Evolutionary conservation across 805 yeast species (phyloP).

Genomic region (Schizosaccharomyces japonicus): DNA sequence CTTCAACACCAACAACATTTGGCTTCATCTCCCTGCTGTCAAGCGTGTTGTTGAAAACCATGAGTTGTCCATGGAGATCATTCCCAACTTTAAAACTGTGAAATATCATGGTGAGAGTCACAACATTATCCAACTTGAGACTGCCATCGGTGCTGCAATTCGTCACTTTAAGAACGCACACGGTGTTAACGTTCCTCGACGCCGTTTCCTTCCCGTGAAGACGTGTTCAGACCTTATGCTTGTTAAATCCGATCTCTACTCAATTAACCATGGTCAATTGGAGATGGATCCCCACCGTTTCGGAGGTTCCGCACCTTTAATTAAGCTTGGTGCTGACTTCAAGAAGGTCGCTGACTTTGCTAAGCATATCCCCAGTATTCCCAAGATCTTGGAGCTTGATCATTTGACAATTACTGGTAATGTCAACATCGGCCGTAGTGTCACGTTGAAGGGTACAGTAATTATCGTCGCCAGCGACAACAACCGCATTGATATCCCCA

Average conservation of each 20-base stretch:
- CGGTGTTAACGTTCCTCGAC: constrained; percentile 95
- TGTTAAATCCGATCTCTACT: constrained; percentile 86
- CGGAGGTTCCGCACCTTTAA: constrained; percentile 77
- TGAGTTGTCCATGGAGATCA: constrained; percentile 71
- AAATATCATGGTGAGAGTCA: constrained; percentile 11
- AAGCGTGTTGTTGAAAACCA: constrained; percentile 72
- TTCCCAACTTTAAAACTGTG: constrained; percentile 78
- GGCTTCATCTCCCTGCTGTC: constrained; percentile 88
- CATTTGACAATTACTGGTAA: constrained; percentile 95
- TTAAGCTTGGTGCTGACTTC: constrained; percentile 88
- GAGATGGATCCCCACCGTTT: constrained; percentile 64
- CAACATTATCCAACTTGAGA: constrained; percentile 87
- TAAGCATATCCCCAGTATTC: constrained; percentile 79
- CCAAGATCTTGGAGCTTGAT: constrained; percentile 84
- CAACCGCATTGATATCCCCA: constrained; percentile 88
- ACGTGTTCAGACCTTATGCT: constrained; percentile 84
- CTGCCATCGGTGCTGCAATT: constrained; percentile 98
- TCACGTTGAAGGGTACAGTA: constrained; percentile 86
- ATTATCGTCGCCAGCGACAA: constrained; percentile 95
- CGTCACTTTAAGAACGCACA: constrained; percentile 86
- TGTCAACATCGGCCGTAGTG: constrained; percentile 71
- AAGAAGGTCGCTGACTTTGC: constrained; percentile 86
- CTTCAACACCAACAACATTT: constrained; percentile 92
- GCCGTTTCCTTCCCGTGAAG: constrained; percentile 93
- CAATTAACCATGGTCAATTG: constrained; percentile 74